Evolutionary conservation across 75 land plant genomes (phyloP).

Genomic region (Pinus taeda): DNA sequence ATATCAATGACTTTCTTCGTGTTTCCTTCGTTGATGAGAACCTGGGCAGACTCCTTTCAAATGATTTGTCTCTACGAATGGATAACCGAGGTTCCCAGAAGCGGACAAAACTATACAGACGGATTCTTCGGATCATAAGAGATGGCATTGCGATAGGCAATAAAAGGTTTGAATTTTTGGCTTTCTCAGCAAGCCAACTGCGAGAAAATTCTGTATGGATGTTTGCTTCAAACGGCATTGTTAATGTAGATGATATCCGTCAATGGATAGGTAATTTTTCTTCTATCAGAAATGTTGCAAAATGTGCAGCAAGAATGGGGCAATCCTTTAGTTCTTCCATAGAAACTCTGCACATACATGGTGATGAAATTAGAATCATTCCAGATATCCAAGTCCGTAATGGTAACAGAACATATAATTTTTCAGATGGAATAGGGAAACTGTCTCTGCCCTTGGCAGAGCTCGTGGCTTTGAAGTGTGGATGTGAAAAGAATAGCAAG

Average conservation of each 20-base stretch:
- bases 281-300: slow-evolving; percentile 76
- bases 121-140: slow-evolving; percentile 42
- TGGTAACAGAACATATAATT: slow-evolving; percentile 32
- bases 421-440: slow-evolving; percentile 98
- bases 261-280: slow-evolving; percentile 82
- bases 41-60: slow-evolving; percentile 32
- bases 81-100: slow-evolving; percentile 19
- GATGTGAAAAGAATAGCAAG: slow-evolving; percentile 12
- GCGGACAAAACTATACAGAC: slow-evolving; percentile 44
- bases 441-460: slow-evolving; percentile 75
- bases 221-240: slow-evolving; percentile 59
- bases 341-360: slow-evolving; percentile 51
- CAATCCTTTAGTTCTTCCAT: slow-evolving; percentile 92
- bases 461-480: slow-evolving; percentile 60
- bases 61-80: slow-evolving; percentile 30
- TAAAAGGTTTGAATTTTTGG: slow-evolving; percentile 78
- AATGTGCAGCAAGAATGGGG: slow-evolving; percentile 94
- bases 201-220: slow-evolving; percentile 84
- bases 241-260: slow-evolving; percentile 62
- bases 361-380: slow-evolving; percentile 51
- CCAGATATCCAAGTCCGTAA: slow-evolving; percentile 40
- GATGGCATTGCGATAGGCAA: slow-evolving; percentile 69
- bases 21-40: slow-evolving; percentile 88
- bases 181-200: slow-evolving; percentile 93
- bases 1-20: slow-evolving; percentile 71